Evolutionary conservation across 345 rosid genomes (phyloP), one percentile per base, ranked within the genome.

Genomic region (Dovyalis caffra): DNA sequence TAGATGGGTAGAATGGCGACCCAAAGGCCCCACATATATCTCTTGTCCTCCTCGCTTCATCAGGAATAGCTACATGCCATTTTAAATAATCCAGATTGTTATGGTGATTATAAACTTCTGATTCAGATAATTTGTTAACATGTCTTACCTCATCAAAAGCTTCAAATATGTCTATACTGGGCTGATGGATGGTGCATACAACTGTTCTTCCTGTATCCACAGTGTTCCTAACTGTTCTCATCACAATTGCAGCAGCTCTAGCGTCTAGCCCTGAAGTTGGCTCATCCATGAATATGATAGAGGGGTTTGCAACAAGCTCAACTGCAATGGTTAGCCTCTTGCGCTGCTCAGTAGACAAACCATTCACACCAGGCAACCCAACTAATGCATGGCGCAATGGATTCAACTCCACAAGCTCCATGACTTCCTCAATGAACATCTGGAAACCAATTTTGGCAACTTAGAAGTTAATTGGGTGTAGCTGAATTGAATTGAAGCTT

Each of bases 251-350:
- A 66, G 98, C 97, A 69, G 97, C 97, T 84, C 98, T 83, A 61
- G 98, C 98, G 79, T 94, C 98, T 31, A 94, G 85, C 45, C 98
- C 98, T 37, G 98, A 94, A 73, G 98, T 94, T 70, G 97, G 98
- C 78, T 94, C 97, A 28, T 94, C 98, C 98, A 94, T 94, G 86
- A 94, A 92, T 71, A 92, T 90, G 57, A 92, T 92, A 2, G 97
- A 94, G 2, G 98, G 97, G 80, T 94, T 94, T 26, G 97, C 97
- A 73, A 94, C 98, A 2, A 92, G 87, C 91, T 94, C 97, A 32
- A 92, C 95, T 0, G 98, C 97, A 23, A 92, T 92, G 31, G 98
- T 94, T 18, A 94, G 86, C 83, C 98, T 85, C 76, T 94, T 94
- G 53, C 98, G 87, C 70, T 94, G 97, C 85, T 94, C 97, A 0